phyloP scores from a whole-genome alignment of 2,329 filamentous ascomycete species.

The Paracoccidioides brasiliensis region DNA sequence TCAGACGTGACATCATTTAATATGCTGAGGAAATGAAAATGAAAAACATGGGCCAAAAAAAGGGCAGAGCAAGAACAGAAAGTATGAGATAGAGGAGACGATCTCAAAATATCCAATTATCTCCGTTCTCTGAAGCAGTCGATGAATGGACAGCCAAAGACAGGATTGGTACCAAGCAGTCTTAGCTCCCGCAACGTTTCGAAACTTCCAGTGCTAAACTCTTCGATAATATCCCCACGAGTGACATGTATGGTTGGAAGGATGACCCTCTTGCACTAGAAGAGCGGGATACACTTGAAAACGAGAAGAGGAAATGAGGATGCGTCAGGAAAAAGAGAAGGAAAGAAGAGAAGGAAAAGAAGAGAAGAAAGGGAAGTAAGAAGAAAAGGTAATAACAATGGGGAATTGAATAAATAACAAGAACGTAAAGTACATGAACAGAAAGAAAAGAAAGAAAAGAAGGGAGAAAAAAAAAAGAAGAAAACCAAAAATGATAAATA shows the following conservation, averaged over 20 bases:
- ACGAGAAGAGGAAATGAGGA: neutral
- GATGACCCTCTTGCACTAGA: neutral
- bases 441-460: constrained; percentile 19
- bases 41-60: neutral
- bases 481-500: neutral
- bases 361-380: neutral
- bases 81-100: neutral
- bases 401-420: neutral
- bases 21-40: neutral
- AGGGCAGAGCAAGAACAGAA: neutral
- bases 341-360: neutral
- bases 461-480: constrained; percentile 13
- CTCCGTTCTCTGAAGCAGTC: no score
- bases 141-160: no score
- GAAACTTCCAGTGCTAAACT: no score
- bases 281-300: neutral
- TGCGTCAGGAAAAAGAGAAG: neutral
- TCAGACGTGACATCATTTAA: neutral
- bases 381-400: neutral
- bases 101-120: no score
- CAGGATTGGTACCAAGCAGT: no score
- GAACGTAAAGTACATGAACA: constrained; percentile 20
- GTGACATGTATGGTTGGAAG: no score
- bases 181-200: no score
- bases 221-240: no score